Evolutionary conservation across 1,284 basidiomycete species (phyloP), one percentile per base, ranked within the genome.

Genomic region (Lignosus rhinocerotis): DNA sequence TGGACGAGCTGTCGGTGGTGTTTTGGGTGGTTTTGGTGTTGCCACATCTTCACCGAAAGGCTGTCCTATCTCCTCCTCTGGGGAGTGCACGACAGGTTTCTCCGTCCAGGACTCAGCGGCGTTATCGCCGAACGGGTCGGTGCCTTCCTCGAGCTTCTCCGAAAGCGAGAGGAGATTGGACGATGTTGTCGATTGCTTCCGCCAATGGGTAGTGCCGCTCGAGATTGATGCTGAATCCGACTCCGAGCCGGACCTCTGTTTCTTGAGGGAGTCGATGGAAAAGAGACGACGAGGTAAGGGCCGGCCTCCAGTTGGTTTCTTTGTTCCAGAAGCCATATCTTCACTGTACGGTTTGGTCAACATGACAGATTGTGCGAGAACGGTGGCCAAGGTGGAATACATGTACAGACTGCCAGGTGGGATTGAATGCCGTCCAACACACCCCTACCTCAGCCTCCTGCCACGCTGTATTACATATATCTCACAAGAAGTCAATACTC

Each of bases 241-340:
- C n/a, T 67, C 67, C 0, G 63, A 65, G 46, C 58, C 60, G n/a
- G 63, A 64, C 33, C 66, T 65, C 25, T 66, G 60, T 39, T 65
- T 70, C 47, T 67, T 64, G 25, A 72, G 60, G n/a, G 70, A 70
- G 44, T 75, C 73, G 41, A 73, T 66, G 6, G 76, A 76, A 60
- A 74, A 72, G 7, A 75, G 62, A 4, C 72, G 71, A 56, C 70
- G 65, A 7, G 70, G 69, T 7, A 66, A 59, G 12, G 72, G 73
- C 48, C 72, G 66, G 25, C 68, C 63, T 3, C 70, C 70, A 17
- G 69, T 64, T 16, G 75, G 72, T 44, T 70, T 72, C 65, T 73
- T 75, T 0, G 38, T 48, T 17, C 53, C 52, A 32, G 62, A 59
- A 17, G 57, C 59, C 60, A 61, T 61, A 31, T 17, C 42, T 11